A percentile compares a stretch with the other conserved stretches of the same genome.
Evolutionary conservation across 1,139 yeast genomes (phyloP).

Genomic region (Scheffersomyces lignicola): DNA sequence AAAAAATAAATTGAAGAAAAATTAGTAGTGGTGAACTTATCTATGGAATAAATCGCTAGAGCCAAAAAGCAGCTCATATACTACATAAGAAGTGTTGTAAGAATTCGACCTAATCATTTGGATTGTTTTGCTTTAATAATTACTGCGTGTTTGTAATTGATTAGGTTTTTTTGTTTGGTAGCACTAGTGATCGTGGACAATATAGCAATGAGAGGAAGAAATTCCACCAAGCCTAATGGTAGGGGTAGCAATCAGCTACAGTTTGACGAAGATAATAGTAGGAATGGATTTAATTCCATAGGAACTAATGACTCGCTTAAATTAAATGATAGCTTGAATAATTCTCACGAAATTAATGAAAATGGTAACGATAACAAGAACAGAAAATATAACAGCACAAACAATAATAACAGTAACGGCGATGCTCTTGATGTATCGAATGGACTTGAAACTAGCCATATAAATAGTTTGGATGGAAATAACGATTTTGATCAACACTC

Average conservation of each 20-base stretch:
- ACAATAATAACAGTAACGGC: slow-evolving; percentile 1
- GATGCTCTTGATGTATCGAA: slow-evolving; percentile 5
- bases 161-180: no score
- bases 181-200: no score
- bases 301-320: background rate
- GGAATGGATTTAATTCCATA: background rate
- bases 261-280: background rate
- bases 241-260: background rate
- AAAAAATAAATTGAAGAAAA: background rate
- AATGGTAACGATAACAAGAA: slow-evolving; percentile 3
- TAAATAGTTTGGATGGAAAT: slow-evolving; percentile 1
- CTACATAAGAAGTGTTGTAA: no score
- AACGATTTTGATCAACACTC: slow-evolving; percentile 17
- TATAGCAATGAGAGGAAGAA: slow-evolving; percentile 1
- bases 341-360: slow-evolving; percentile 2
- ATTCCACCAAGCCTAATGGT: background rate
- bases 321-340: background rate
- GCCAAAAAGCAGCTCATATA: no score
- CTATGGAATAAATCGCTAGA: no score
- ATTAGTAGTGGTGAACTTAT: no score
- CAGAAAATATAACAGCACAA: background rate
- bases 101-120: no score
- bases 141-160: no score
- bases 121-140: no score
- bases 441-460: slow-evolving; percentile 1